Base-by-base conservation (phyloP, 164 flowering plant genomes). In the Vitis cinerea region DNA sequence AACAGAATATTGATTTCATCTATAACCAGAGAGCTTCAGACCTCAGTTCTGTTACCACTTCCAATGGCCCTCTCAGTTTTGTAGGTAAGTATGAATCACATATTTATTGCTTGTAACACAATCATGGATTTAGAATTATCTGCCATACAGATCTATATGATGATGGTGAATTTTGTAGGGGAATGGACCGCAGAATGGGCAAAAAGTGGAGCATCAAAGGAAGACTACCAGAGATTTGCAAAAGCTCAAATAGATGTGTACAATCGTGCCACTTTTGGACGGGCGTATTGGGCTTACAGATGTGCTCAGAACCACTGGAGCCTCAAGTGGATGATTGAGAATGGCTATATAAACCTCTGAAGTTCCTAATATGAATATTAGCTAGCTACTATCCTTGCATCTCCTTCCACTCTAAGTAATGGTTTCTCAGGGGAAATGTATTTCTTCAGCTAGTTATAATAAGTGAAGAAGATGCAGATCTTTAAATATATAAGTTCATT, bases 221-320 rank as follows among this genome's bases (percentile, higher is more conserved):
- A 66, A 56, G 80, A 72, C 23, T 69, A 69, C 68, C 76, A 77
- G 63, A 72, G 58, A 51, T 77, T 65, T 66, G 71, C 61, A 7
- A 56, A 70, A 44, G 80, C 76, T 30, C 76, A 77, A 52, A 2
- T 30, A 5, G 71, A 77, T 9, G 76, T 73, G 0, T 73, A 73
- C 47, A 64, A 68, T 17, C 67, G 60, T 15, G 80, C 76, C 3
- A 69, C 71, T 1, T 77, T 72, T 65, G 76, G 79, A 31, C 69
- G 79, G 79, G 73, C 67, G 0, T 75, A 75, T 10, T 75, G 74
- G 78, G 49, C 78, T 53, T 70, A 70, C 50, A 75, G 54, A 67
- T 61, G 61, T 44, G 1, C 14, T 0, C 1, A 14, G 27, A 23
- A 52, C 16, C 67, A 65, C 30, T 70, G 78, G 77, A 70, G 70